Percentiles rank a stretch among this genome's conserved stretches.
phyloP scores from a whole-genome alignment of 1,139 yeast genomes.

The Candida tropicalis region DNA sequence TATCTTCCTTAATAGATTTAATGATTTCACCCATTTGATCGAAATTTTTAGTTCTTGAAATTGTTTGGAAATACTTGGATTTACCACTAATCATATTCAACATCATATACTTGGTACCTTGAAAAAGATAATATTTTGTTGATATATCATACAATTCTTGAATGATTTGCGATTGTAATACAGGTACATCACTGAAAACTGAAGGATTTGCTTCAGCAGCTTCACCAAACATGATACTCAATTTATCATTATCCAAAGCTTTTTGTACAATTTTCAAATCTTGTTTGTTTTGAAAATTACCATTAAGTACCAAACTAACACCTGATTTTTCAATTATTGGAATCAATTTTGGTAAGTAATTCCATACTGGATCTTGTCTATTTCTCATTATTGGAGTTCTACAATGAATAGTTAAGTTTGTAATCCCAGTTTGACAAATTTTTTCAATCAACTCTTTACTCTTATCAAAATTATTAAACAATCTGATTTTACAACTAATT shows the following conservation, averaged over 20 bases:
- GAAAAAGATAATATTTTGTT: conserved; percentile 56
- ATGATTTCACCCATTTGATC: conserved; percentile 49
- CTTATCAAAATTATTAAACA: conserved; percentile 60
- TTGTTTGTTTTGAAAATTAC: conserved; percentile 59
- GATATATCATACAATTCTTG: conserved; percentile 51
- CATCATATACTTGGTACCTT: conserved; percentile 81
- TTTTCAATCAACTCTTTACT: conserved; percentile 63
- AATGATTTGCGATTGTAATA: conserved; percentile 57
- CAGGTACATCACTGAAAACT: conserved; percentile 50
- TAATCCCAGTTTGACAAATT: conserved; percentile 78
- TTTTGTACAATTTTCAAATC: conserved; percentile 60
- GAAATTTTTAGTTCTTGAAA: conserved; percentile 58
- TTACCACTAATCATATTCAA: conserved; percentile 82
- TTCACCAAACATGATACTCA: conserved; percentile 94
- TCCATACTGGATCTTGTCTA: conserved; percentile 75
- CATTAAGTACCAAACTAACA: conserved; percentile 79
- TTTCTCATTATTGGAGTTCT: conserved; percentile 90
- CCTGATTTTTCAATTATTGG: conserved; percentile 62
- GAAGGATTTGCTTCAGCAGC: conserved; percentile 87
- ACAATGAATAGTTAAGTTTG: conserved; percentile 87
- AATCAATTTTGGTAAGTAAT: conserved; percentile 62
- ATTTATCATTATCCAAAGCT: conserved; percentile 49
- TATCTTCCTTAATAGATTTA: conserved; percentile 30
- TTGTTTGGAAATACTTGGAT: conserved; percentile 56
- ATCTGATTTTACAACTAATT: conserved; percentile 85